These are phyloP conservation scores for Mycena leptocephala DNA, from an alignment of 768 basidiomycete genomes.

Conservation along the genomic window DNA sequence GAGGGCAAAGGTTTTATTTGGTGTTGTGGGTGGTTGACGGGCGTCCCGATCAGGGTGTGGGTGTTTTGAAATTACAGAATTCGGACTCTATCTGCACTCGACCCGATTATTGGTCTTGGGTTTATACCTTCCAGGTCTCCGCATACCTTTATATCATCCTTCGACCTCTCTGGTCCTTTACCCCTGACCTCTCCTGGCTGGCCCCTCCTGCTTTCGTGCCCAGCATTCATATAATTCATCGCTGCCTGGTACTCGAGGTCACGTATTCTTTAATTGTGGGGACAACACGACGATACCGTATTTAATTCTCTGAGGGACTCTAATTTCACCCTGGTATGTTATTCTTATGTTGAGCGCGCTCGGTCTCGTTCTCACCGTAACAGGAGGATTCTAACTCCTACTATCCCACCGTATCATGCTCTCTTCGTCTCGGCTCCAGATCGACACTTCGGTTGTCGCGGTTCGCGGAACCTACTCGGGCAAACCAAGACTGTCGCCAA, in stretches of 20 bases:
- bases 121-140: not conserved
- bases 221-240: not conserved
- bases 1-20: not conserved
- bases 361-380: not conserved
- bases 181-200: not conserved
- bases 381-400: slow-evolving; percentile 21
- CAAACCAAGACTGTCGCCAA: slow-evolving; percentile 28
- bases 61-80: not conserved
- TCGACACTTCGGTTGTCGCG: slow-evolving; percentile 43
- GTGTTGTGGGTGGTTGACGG: slow-evolving; percentile 14
- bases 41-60: not conserved
- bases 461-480: slow-evolving; percentile 32
- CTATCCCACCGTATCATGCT: slow-evolving; percentile 24
- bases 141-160: too few species aligned
- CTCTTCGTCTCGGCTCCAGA: slow-evolving; percentile 44
- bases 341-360: not conserved
- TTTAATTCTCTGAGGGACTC: not conserved
- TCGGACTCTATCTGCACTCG: not conserved
- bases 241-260: not conserved
- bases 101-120: not conserved
- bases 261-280: not conserved
- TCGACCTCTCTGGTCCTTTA: not conserved
- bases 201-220: not conserved
- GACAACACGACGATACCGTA: not conserved
- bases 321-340: not conserved